A percentile compares a stretch with the other conserved stretches of the same genome.
These are phyloP conservation scores for Zygotorulaspora florentina DNA, from an alignment of 805 yeast genomes.

Conservation along the genomic window DNA sequence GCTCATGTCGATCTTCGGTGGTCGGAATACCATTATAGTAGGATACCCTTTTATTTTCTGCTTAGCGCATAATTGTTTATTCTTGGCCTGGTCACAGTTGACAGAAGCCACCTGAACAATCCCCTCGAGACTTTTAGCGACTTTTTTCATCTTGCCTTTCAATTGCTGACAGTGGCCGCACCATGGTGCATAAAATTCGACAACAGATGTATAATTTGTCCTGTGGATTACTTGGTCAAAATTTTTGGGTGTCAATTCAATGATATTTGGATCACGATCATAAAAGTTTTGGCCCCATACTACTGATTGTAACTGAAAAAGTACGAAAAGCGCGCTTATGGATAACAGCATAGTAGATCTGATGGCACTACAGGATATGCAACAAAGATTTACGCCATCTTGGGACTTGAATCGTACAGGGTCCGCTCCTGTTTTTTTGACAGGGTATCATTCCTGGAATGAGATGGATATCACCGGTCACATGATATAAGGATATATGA, in stretches of 20 bases:
- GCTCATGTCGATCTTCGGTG: slow-evolving; percentile 54
- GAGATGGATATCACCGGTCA: no score
- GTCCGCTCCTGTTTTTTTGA: no score
- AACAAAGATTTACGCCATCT: no score
- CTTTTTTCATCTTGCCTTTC: slow-evolving; percentile 58
- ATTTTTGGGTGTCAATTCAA: slow-evolving; percentile 51
- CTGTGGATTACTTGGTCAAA: slow-evolving; percentile 63
- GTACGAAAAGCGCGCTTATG: slow-evolving; percentile 1
- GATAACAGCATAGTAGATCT: slow-evolving; percentile 5
- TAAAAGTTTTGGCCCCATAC: slow-evolving; percentile 30
- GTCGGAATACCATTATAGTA: slow-evolving; percentile 74
- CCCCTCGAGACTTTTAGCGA: slow-evolving; percentile 55
- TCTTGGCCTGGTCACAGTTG: slow-evolving; percentile 71
- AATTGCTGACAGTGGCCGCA: slow-evolving; percentile 88
- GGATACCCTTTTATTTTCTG: slow-evolving; percentile 77
- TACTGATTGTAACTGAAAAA: slow-evolving; percentile 3
- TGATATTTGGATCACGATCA: slow-evolving; percentile 38
- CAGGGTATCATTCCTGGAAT: no score
- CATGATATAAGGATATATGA: no score
- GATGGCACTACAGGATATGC: no score
- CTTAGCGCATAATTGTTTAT: slow-evolving; percentile 64
- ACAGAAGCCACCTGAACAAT: slow-evolving; percentile 71
- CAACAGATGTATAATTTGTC: slow-evolving; percentile 74
- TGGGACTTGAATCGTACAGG: no score
- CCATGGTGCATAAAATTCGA: slow-evolving; percentile 96